Conservation (phyloP, 2,329 filamentous ascomycete genomes). For the Hortaea werneckii region DNA sequence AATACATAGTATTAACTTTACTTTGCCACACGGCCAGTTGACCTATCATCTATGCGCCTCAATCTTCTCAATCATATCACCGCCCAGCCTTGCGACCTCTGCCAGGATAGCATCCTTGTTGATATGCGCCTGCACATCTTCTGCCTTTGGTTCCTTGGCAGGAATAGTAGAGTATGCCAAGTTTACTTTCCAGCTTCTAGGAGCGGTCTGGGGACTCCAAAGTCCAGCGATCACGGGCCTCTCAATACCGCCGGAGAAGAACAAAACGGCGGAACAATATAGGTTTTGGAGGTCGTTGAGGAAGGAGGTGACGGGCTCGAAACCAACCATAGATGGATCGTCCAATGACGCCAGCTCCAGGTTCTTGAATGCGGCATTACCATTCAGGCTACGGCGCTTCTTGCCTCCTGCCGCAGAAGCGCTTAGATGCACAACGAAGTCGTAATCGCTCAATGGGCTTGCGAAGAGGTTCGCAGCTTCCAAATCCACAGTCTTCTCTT, state of each 20-base stretch:
- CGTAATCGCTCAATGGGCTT: slow-evolving; percentile 66
- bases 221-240: slow-evolving; percentile 52
- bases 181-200: slow-evolving; percentile 58
- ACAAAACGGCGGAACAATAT: slow-evolving; percentile 62
- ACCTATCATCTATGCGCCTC: not conserved
- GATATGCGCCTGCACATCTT: slow-evolving; percentile 41
- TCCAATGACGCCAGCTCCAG: slow-evolving; percentile 49
- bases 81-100: slow-evolving; percentile 58
- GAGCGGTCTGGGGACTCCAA: slow-evolving; percentile 50
- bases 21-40: no score
- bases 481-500: slow-evolving; percentile 18
- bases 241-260: slow-evolving; percentile 60
- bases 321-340: slow-evolving; percentile 39
- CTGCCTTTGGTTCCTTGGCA: slow-evolving; percentile 23
- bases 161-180: slow-evolving; percentile 59
- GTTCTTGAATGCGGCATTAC: slow-evolving; percentile 65
- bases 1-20: no score
- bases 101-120: slow-evolving; percentile 59
- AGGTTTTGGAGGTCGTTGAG: slow-evolving; percentile 55
- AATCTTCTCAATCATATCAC: slow-evolving; percentile 45
- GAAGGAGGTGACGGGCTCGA: slow-evolving; percentile 53
- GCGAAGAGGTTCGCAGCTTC: slow-evolving; percentile 56
- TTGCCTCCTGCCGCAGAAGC: slow-evolving; percentile 16
- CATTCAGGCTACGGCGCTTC: slow-evolving; percentile 26
- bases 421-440: slow-evolving; percentile 70